phyloP scores from a whole-genome alignment of 2,329 filamentous ascomycete genomes.

The Aspergillus pseudoterreus region DNA sequence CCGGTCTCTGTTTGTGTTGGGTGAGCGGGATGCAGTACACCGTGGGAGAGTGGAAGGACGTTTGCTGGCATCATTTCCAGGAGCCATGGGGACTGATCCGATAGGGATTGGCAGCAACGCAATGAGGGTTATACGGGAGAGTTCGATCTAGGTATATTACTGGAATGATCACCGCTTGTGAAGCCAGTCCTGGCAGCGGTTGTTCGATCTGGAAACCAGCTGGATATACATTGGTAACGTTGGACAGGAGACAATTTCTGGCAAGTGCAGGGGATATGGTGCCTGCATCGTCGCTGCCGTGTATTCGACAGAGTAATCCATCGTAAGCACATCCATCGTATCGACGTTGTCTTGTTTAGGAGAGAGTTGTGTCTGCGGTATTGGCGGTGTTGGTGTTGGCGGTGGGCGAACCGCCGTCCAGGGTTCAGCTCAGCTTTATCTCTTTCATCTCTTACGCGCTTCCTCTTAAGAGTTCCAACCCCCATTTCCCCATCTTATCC shows the following conservation, averaged over 20 bases:
- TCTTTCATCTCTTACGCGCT: background rate
- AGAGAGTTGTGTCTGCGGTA: background rate
- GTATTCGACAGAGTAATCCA: too few relatives aligned
- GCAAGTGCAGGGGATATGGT: background rate
- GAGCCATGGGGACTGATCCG: background rate
- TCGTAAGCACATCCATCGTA: too few relatives aligned
- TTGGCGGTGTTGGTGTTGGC: background rate
- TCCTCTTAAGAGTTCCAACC: background rate
- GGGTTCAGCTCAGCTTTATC: background rate
- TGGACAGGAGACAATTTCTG: constrained; percentile 12
- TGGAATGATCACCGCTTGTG: too few relatives aligned
- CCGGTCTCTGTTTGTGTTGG: constrained; percentile 19
- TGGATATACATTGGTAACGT: constrained; percentile 9
- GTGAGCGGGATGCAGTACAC: constrained; percentile 13
- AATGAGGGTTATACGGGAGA: too few relatives aligned
- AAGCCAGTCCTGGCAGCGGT: too few relatives aligned
- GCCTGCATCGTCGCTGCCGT: background rate
- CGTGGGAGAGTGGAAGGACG: background rate
- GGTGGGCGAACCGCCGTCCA: background rate
- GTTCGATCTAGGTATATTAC: too few relatives aligned
- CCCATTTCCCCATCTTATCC: background rate
- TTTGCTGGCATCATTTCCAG: background rate
- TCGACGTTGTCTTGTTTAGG: background rate
- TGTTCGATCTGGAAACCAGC: background rate
- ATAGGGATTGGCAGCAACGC: too few relatives aligned